These are phyloP conservation scores for Psilocybe cyanescens DNA, from an alignment of 768 basidiomycete species.

Conservation along the genomic window DNA sequence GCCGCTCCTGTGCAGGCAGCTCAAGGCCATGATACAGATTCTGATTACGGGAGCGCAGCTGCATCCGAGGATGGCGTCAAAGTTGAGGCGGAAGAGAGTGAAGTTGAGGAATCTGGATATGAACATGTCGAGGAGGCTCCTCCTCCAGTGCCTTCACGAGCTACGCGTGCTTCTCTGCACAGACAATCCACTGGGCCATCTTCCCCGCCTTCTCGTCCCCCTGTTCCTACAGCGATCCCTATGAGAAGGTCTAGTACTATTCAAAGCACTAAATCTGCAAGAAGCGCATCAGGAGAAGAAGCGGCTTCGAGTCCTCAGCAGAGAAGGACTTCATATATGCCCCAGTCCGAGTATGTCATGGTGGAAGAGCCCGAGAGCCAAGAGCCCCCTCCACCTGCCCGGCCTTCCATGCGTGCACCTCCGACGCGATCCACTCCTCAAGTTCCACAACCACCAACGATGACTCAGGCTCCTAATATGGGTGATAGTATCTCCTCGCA, in stretches of 20 bases:
- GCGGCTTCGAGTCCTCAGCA: conserved; percentile 17
- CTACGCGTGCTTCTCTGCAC: conserved; percentile 28
- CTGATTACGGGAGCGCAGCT: conserved; percentile 39
- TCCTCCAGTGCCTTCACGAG: conserved; percentile 59
- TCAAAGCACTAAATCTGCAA: conserved; percentile 36
- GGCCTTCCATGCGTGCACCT: conserved; percentile 42
- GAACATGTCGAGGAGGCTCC: conserved; percentile 59
- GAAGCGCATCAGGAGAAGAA: conserved; percentile 39
- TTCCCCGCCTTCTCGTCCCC: conserved; percentile 50
- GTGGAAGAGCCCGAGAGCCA: conserved; percentile 53
- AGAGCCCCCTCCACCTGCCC: conserved; percentile 51
- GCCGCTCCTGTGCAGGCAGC: conserved; percentile 24
- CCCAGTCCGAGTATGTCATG: conserved; percentile 63
- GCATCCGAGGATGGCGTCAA: conserved; percentile 66
- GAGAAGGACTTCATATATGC: conserved; percentile 25
- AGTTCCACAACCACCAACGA: conserved; percentile 30
- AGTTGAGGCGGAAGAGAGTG: conserved; percentile 74
- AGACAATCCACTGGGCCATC: conserved; percentile 29
- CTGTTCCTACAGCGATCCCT: conserved; percentile 42
- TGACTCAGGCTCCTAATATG: conserved; percentile 28
- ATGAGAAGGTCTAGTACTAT: conserved; percentile 41
- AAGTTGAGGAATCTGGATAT: conserved; percentile 67
- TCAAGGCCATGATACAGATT: conserved; percentile 36
- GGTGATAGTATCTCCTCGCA: conserved; percentile 48
- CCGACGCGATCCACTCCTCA: conserved; percentile 39